Base-by-base conservation (phyloP, 257 asterid genomes). In the Echites panduratus region DNA sequence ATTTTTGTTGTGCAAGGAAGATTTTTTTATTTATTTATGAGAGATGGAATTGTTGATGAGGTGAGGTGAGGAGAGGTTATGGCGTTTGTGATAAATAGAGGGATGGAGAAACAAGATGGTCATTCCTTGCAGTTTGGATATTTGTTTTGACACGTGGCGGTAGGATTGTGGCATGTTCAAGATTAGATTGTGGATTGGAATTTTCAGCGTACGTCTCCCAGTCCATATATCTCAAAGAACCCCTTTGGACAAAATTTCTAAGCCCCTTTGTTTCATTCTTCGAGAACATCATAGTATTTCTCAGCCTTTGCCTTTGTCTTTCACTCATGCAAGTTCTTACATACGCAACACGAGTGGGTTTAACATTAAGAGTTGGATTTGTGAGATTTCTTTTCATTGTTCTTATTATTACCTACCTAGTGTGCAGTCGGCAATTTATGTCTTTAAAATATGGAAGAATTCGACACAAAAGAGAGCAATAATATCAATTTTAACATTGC, bases 101-200 rank as follows among this genome's bases (percentile, higher is more conserved):
- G 84, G 45, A 82, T 82, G 89, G 86, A 78, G 82, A 73, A 78
- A 72, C 74, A 80, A 82, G 89, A 91, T 85, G 87, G 76, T 73
- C 38, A 78, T 75, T 73, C 52, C 54, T 71, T 80, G 66, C 68
- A 67, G 75, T 77, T 80, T 82, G 86, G 88, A 84, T 82, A 82
- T 84, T 75, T 67, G 17, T 3, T 32, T 26, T 68, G 76, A 75
- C 82, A 82, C 83, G 83, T 80, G 88, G 82, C 80, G 67, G 4
- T 48, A 66, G 49, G 59, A 26, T 68, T 68, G 63, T 75, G 88
- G 85, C 66, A 75, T 68, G 52, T 27, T 69, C 27, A 74, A 68
- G 84, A 73, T 82, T 79, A 58, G 49, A 38, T 22, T 61, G 59
- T 71, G 64, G 78, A 27, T 50, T 83, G 78, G 76, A 67, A 68